phyloP scores from a whole-genome alignment of 2,329 filamentous ascomycete species.

The Sporothrix pseudoabietina region DNA sequence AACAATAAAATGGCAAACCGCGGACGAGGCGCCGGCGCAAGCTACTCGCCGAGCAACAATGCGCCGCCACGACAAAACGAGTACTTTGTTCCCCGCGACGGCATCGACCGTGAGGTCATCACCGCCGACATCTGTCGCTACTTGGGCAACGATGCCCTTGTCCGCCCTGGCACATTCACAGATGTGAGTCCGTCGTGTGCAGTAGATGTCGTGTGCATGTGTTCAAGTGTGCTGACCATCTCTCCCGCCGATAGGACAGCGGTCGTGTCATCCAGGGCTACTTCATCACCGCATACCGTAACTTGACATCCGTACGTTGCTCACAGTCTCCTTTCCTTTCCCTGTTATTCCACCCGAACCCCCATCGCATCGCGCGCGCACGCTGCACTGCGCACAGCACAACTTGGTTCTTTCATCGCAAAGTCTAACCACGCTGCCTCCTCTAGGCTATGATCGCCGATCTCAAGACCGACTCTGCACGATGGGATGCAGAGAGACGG shows the following conservation, averaged over 20 bases:
- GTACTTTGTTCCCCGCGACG: conserved; percentile 78
- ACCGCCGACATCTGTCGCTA: conserved; percentile 83
- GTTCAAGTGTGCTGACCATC: conserved; percentile 23
- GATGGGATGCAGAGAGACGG: conserved; percentile 63
- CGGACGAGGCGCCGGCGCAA: conserved; percentile 2
- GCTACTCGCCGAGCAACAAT: conserved; percentile 24
- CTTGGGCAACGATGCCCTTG: conserved; percentile 78
- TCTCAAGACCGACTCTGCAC: conserved; percentile 62
- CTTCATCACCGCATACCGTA: conserved; percentile 77
- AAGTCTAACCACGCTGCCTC: neutral
- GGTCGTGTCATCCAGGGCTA: conserved; percentile 69
- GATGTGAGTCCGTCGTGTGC: conserved; percentile 56
- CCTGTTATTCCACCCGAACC: neutral
- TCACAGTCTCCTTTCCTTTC: neutral
- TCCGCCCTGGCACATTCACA: conserved; percentile 68
- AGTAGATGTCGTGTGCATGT: neutral
- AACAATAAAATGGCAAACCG: conserved; percentile 26
- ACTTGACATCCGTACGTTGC: conserved; percentile 71
- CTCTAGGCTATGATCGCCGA: conserved; percentile 65
- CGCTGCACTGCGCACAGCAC: neutral
- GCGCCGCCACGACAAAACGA: conserved; percentile 62
- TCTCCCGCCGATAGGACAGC: conserved; percentile 47
- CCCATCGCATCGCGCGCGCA: neutral
- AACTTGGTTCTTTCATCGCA: neutral
- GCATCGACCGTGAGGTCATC: conserved; percentile 82